Conservation (phyloP, 2,329 filamentous ascomycete genomes). For the Aspergillus pseudoviridinutans region DNA sequence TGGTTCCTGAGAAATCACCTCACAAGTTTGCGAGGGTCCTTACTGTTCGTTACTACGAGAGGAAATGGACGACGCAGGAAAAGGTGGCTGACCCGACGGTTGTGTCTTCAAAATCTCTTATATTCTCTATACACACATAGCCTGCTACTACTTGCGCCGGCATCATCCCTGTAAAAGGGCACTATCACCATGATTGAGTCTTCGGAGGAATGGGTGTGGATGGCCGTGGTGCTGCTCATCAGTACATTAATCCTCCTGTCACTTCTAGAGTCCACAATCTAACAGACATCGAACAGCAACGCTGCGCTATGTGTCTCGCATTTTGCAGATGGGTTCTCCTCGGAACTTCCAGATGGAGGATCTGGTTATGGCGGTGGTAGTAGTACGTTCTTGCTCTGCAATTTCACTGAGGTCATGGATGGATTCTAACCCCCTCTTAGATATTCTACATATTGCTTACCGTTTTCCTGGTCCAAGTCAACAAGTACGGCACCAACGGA, state of each 20-base stretch:
- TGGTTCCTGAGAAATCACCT: neutral
- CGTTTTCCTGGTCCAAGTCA: conserved; percentile 42
- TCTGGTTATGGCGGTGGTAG: conserved; percentile 4
- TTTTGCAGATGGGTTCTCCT: conserved; percentile 5
- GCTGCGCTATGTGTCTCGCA: conserved; percentile 11
- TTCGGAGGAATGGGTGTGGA: conserved; percentile 8
- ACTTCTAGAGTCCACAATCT: neutral
- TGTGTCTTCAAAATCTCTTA: neutral
- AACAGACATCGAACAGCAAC: neutral
- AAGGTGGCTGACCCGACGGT: neutral
- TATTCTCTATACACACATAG: neutral
- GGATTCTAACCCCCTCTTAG: conserved; percentile 7
- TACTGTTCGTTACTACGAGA: neutral
- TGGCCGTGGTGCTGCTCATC: conserved; percentile 10
- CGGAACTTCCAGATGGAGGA: conserved; percentile 11
- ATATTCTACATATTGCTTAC: conserved; percentile 41
- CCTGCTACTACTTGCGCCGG: neutral
- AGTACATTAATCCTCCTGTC: conserved; percentile 1
- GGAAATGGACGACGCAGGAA: neutral
- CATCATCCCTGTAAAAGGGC: neutral
- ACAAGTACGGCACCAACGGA: conserved; percentile 45
- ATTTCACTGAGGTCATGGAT: neutral
- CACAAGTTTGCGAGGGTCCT: neutral
- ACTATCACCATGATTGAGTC: neutral
- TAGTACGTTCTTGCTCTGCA: neutral